Conservation (phyloP, 2,329 filamentous ascomycete genomes). For the Fonsecaea monophora region DNA sequence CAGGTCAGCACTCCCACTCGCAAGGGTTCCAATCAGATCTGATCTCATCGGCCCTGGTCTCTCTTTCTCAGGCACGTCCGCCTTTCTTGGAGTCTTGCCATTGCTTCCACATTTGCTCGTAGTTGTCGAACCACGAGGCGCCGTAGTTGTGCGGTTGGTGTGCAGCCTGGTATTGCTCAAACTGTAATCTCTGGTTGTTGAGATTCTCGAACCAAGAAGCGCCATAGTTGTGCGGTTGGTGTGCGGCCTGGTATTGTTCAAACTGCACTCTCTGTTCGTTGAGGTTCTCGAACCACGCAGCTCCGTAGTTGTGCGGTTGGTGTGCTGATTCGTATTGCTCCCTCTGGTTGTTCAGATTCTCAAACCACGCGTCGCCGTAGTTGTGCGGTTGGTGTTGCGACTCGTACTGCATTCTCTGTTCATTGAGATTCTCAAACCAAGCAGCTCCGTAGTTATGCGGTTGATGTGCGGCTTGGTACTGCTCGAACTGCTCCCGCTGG, state of each 20-base stretch:
- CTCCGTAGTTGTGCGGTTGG: constrained; percentile 28
- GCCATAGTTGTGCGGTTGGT: constrained; percentile 28
- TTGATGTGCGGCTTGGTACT: not conserved
- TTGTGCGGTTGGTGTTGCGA: constrained; percentile 18
- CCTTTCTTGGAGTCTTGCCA: constrained; percentile 25
- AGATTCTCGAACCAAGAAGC: constrained; percentile 28
- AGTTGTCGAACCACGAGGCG: constrained; percentile 29
- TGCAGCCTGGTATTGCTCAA: not conserved
- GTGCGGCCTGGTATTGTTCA: not conserved
- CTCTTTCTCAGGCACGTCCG: constrained; percentile 17
- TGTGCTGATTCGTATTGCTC: constrained; percentile 19
- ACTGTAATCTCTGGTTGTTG: not conserved
- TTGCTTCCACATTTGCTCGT: constrained; percentile 28
- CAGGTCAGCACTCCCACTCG: not conserved
- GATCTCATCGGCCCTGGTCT: not conserved
- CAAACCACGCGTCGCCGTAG: constrained; percentile 33
- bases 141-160: constrained; percentile 28
- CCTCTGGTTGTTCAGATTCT: constrained; percentile 31
- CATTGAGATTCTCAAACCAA: constrained; percentile 34
- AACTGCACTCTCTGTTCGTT: not conserved
- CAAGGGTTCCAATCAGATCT: not conserved
- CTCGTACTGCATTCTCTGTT: constrained; percentile 22
- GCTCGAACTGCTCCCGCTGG: constrained; percentile 6
- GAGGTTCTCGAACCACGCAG: constrained; percentile 28
- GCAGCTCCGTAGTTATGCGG: constrained; percentile 25